These are phyloP conservation scores for Ophiostoma himal-ulmi DNA, from an alignment of 2,329 filamentous ascomycete genomes.

Conservation along the genomic window DNA sequence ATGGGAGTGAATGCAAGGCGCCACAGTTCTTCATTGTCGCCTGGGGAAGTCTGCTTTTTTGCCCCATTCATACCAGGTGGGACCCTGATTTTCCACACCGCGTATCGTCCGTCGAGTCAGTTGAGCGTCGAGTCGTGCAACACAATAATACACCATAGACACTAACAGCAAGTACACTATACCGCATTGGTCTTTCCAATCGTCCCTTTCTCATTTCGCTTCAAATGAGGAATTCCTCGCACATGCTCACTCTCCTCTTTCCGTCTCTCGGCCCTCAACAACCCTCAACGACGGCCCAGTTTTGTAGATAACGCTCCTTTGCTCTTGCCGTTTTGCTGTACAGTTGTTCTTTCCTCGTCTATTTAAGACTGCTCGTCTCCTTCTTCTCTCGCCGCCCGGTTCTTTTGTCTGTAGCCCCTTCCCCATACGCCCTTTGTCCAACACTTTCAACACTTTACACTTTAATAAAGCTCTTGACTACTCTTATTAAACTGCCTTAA, in stretches of 20 bases:
- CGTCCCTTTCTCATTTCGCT: background rate
- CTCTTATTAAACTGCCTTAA: background rate
- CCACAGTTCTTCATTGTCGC: background rate
- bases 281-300: background rate
- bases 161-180: slow-evolving; percentile 6
- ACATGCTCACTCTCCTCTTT: background rate
- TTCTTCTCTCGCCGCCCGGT: background rate
- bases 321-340: background rate
- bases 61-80: background rate
- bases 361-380: background rate
- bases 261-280: background rate
- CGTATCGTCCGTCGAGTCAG: slow-evolving; percentile 3
- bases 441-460: background rate
- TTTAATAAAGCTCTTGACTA: background rate
- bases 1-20: background rate
- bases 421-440: background rate
- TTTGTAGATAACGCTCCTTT: background rate
- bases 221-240: background rate
- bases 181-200: background rate
- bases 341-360: background rate
- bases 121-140: background rate
- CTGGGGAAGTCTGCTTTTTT: background rate
- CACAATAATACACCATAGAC: background rate
- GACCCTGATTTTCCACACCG: slow-evolving; percentile 10
- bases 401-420: background rate